These are phyloP conservation scores for Helicocarpus griseus DNA, from an alignment of 2,329 filamentous ascomycete genomes.

Conservation along the genomic window DNA sequence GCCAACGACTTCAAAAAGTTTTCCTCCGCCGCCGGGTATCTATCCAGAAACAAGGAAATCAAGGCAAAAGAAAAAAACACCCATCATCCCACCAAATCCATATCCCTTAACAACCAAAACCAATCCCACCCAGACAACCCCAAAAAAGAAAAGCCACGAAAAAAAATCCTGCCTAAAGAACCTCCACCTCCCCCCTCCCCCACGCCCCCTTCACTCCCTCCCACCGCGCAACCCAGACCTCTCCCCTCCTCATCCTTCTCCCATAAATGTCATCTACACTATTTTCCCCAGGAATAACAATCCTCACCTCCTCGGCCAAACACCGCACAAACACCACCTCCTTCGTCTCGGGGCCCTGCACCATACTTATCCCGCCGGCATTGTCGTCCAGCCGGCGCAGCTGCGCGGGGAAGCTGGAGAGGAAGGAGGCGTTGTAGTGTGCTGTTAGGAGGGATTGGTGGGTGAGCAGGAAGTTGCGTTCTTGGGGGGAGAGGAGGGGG, in stretches of 20 bases:
- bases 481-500: slow-evolving; percentile 60
- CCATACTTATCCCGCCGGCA: slow-evolving; percentile 82
- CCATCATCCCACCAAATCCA: not conserved
- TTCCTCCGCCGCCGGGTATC: too few species aligned
- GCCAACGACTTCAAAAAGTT: too few species aligned
- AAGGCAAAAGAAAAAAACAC: not conserved
- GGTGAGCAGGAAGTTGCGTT: slow-evolving; percentile 70
- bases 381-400: slow-evolving; percentile 85
- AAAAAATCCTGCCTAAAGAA: slow-evolving; percentile 27
- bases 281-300: slow-evolving; percentile 26
- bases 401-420: slow-evolving; percentile 66
- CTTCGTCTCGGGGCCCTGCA: slow-evolving; percentile 75
- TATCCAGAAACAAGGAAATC: not conserved
- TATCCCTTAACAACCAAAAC: too few species aligned
- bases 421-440: slow-evolving; percentile 79
- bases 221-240: slow-evolving; percentile 62
- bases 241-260: slow-evolving; percentile 42
- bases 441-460: slow-evolving; percentile 76
- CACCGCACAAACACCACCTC: slow-evolving; percentile 72
- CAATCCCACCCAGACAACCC: not conserved
- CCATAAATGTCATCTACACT: slow-evolving; percentile 19
- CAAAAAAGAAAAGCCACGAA: not conserved
- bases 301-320: slow-evolving; percentile 38
- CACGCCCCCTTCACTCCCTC: slow-evolving; percentile 57
- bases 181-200: slow-evolving; percentile 34